phyloP scores from a whole-genome alignment of 441 rosid species.

The Gossypium schwendimanii region DNA sequence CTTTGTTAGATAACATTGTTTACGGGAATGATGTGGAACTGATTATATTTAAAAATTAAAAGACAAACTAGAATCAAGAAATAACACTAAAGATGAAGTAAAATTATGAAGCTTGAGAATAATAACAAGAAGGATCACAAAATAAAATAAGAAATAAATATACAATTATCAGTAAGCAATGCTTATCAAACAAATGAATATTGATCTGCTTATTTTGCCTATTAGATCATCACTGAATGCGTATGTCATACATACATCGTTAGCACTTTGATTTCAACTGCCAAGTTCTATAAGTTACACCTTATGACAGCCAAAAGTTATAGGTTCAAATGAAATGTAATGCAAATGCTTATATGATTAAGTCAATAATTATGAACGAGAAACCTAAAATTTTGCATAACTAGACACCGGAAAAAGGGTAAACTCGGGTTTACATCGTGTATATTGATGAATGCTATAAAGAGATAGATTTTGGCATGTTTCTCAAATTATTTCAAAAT shows the following conservation, averaged over 20 bases:
- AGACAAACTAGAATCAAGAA: background rate
- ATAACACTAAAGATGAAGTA: background rate
- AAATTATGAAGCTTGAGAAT: background rate
- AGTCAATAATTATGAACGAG: background rate
- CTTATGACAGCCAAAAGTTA: background rate
- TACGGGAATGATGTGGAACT: background rate
- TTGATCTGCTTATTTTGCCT: background rate
- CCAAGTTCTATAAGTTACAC: background rate
- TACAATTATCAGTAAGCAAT: background rate
- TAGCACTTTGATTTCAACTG: background rate
- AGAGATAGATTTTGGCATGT: background rate
- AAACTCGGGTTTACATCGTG: background rate
- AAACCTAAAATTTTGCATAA: background rate
- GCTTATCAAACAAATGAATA: background rate
- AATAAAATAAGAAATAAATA: background rate
- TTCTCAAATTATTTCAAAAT: background rate
- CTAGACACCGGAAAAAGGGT: background rate
- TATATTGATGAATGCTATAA: background rate
- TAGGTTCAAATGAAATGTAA: background rate
- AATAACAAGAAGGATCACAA: background rate
- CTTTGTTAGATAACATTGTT: conserved; percentile 12
- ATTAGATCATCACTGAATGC: background rate
- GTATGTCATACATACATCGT: background rate
- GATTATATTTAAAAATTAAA: background rate
- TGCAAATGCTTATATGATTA: background rate